phyloP scores from a whole-genome alignment of 306 rosid species.

The Fagus sylvatica region DNA sequence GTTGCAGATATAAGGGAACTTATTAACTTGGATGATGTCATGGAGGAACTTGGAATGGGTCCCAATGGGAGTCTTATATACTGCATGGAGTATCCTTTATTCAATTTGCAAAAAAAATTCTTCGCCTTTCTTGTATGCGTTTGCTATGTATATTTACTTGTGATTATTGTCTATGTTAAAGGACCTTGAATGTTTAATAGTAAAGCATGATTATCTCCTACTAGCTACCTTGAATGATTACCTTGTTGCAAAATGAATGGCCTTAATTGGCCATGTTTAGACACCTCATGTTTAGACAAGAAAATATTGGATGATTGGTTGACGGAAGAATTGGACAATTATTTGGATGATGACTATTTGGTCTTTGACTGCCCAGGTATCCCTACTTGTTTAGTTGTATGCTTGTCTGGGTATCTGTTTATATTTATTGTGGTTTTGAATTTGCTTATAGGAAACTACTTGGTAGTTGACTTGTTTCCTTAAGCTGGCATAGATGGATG shows the following conservation, averaged over 20 bases:
- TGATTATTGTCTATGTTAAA: neutral
- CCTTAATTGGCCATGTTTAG: slow-evolving; percentile 63
- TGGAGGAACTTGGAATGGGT: slow-evolving; percentile 95
- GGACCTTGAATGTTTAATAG: neutral
- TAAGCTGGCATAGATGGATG: no score
- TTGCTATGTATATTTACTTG: neutral
- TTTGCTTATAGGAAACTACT: neutral
- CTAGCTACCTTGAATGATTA: neutral
- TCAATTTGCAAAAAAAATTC: neutral
- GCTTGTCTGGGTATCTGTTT: slow-evolving; percentile 1
- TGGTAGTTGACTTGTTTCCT: no score
- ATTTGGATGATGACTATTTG: slow-evolving; percentile 85
- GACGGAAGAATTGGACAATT: slow-evolving; percentile 74
- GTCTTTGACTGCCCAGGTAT: slow-evolving; percentile 97
- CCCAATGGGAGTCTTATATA: slow-evolving; percentile 94
- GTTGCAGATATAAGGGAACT: slow-evolving; percentile 87
- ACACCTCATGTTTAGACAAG: slow-evolving; percentile 92
- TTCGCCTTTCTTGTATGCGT: neutral
- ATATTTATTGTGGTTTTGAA: neutral
- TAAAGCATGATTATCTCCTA: neutral
- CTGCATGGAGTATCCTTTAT: slow-evolving; percentile 99
- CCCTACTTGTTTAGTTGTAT: neutral
- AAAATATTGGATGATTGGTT: slow-evolving; percentile 86
- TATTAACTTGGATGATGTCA: slow-evolving; percentile 86
- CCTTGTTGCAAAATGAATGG: slow-evolving; percentile 13